These are phyloP conservation scores for Themeda triandra DNA, from an alignment of 176 grass and related monocot species.

Conservation along the genomic window DNA sequence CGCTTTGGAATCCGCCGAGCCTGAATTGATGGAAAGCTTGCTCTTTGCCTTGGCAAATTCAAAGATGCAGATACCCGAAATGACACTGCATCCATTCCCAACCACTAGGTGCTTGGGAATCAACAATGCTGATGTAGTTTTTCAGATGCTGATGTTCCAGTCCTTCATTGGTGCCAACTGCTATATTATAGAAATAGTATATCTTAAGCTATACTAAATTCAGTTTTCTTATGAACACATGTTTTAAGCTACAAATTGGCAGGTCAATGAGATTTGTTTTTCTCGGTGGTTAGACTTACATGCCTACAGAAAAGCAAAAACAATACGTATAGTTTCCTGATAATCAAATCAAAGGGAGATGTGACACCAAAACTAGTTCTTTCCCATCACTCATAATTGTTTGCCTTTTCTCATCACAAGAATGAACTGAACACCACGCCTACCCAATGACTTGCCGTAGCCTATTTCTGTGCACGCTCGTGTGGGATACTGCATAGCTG, in stretches of 20 bases:
- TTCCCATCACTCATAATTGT: constrained; percentile 30
- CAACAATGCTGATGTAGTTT: no score
- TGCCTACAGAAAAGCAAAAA: constrained; percentile 13
- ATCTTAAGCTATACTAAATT: not conserved
- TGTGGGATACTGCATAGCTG: no score
- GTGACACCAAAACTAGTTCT: constrained; percentile 29
- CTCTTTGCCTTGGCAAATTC: constrained; percentile 18
- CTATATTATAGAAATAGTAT: constrained; percentile 1
- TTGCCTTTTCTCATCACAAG: not conserved
- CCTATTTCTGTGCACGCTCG: no score
- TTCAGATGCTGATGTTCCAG: no score
- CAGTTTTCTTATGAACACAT: not conserved
- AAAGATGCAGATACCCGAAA: constrained; percentile 10
- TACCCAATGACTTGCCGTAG: no score
- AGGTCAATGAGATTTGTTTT: constrained; percentile 17
- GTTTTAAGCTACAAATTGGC: constrained; percentile 1
- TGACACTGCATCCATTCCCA: constrained; percentile 17
- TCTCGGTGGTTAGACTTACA: constrained; percentile 13
- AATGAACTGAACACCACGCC: no score
- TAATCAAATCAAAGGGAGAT: constrained; percentile 26
- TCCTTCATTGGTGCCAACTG: not conserved
- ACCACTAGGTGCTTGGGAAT: no score
- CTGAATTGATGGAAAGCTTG: constrained; percentile 30
- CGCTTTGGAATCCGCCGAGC: not conserved
- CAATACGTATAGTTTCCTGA: not conserved